Evolutionary conservation across 1,284 basidiomycete species (phyloP).

Genomic region (Athelia psychrophila): DNA sequence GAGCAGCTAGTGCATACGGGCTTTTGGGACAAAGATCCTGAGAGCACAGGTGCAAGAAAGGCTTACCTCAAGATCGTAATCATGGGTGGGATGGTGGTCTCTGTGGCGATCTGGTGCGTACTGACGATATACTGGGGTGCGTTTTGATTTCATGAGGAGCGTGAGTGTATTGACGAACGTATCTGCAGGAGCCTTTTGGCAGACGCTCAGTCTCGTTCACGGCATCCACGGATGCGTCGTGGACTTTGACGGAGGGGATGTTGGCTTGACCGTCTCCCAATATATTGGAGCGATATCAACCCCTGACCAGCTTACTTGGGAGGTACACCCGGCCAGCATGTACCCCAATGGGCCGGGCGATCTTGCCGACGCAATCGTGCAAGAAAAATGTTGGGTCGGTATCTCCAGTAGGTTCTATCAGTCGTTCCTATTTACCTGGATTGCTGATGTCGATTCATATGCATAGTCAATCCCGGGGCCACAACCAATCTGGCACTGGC

Average conservation of each 20-base stretch:
- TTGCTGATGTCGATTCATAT: constrained; percentile 8
- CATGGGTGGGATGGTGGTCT: constrained; percentile 17
- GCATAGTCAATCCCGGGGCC: constrained; percentile 39
- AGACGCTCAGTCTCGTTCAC: neutral
- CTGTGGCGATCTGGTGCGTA: constrained; percentile 35
- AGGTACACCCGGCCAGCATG: constrained; percentile 29
- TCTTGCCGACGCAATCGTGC: constrained; percentile 30
- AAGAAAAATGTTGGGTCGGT: constrained; percentile 42
- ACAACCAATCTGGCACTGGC: no score
- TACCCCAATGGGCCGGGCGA: constrained; percentile 39
- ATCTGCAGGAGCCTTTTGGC: constrained; percentile 32
- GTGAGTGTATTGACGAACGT: constrained; percentile 34
- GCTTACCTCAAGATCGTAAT: constrained; percentile 29
- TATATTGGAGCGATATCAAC: constrained; percentile 25
- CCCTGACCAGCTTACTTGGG: constrained; percentile 35
- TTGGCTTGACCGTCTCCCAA: constrained; percentile 39
- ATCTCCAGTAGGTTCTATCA: constrained; percentile 31
- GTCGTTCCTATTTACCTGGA: neutral
- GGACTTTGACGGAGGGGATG: constrained; percentile 51
- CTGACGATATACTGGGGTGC: constrained; percentile 50
- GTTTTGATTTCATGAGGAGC: constrained; percentile 32
- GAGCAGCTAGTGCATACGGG: no score
- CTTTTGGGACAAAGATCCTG: constrained; percentile 29
- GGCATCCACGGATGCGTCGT: no score
- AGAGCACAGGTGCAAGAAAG: constrained; percentile 25